Percentiles rank a stretch among this genome's conserved stretches.
Evolutionary conservation across 139 green algal genomes (phyloP).

Genomic region (Mesotaenium endlicherianum): DNA sequence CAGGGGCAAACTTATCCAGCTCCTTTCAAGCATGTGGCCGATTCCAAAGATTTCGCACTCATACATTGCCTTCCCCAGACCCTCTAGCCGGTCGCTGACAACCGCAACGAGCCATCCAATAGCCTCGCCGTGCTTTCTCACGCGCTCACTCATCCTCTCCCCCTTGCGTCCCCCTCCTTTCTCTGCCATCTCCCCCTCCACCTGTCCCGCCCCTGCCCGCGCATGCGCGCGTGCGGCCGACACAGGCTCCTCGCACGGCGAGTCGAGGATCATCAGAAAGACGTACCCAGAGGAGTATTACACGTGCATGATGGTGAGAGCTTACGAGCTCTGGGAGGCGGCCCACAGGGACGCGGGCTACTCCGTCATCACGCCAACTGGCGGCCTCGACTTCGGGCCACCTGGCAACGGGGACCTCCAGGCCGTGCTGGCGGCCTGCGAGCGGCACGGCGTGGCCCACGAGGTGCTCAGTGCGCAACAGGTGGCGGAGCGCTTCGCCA

Average conservation of each 20-base stretch:
- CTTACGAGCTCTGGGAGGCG: constrained; percentile 39
- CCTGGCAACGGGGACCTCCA: constrained; percentile 31
- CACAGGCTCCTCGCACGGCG: constrained; percentile 32
- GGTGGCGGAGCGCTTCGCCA: constrained; percentile 9
- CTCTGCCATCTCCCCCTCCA: not conserved
- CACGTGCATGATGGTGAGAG: constrained; percentile 19
- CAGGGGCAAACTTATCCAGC: too few relatives aligned
- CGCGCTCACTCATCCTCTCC: not conserved
- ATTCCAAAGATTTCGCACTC: too few relatives aligned
- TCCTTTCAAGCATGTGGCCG: too few relatives aligned
- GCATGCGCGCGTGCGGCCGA: too few relatives aligned
- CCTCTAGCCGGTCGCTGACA: too few relatives aligned
- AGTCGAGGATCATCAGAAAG: constrained; percentile 35
- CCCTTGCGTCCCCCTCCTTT: not conserved
- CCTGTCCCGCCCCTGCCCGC: not conserved
- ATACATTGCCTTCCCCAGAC: too few relatives aligned
- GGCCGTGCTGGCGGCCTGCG: constrained; percentile 2
- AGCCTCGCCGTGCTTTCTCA: not conserved
- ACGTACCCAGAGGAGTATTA: constrained; percentile 46
- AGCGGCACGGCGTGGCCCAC: constrained; percentile 7
- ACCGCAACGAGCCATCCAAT: too few relatives aligned
- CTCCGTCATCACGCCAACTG: constrained; percentile 21
- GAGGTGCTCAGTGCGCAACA: constrained; percentile 18
- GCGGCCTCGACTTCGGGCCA: constrained; percentile 35
- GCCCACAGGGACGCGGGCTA: constrained; percentile 37